Percentiles rank a stretch among this genome's conserved stretches.
These are phyloP conservation scores for Leishmania braziliensis DNA, from an alignment of 208 protist species.

Conservation along the genomic window DNA sequence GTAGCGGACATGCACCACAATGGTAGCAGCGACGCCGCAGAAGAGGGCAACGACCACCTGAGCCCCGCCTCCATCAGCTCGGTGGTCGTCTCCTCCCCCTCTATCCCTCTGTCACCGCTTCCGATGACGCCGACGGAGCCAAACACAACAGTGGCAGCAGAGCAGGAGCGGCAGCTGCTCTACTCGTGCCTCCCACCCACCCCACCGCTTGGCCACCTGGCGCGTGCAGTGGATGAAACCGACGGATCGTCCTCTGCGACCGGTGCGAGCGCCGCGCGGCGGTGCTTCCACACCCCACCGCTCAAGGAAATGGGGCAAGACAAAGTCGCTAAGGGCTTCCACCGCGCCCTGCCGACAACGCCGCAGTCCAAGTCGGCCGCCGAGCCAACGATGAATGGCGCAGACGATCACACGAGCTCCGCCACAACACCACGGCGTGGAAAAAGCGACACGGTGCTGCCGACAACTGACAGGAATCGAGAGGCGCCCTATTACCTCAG, in stretches of 20 bases:
- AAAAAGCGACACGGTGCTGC: background rate
- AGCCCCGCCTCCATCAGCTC: background rate
- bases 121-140: background rate
- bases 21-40: background rate
- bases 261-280: slow-evolving; percentile 2
- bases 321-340: background rate
- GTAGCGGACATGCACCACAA: background rate
- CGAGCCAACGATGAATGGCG: background rate
- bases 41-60: background rate
- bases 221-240: background rate
- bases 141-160: background rate
- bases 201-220: background rate
- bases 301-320: background rate
- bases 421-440: background rate
- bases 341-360: background rate
- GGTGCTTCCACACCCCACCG: background rate
- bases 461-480: background rate
- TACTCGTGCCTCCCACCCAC: background rate
- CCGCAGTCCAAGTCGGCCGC: background rate
- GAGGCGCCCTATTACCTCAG: background rate
- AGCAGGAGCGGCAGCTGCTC: slow-evolving; percentile 6
- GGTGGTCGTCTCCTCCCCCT: background rate
- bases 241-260: background rate
- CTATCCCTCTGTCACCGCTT: background rate
- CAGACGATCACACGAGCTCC: background rate